These are phyloP conservation scores for Teratosphaeriaceae sp. DNA, from an alignment of 2,329 filamentous ascomycete species.

Conservation along the genomic window DNA sequence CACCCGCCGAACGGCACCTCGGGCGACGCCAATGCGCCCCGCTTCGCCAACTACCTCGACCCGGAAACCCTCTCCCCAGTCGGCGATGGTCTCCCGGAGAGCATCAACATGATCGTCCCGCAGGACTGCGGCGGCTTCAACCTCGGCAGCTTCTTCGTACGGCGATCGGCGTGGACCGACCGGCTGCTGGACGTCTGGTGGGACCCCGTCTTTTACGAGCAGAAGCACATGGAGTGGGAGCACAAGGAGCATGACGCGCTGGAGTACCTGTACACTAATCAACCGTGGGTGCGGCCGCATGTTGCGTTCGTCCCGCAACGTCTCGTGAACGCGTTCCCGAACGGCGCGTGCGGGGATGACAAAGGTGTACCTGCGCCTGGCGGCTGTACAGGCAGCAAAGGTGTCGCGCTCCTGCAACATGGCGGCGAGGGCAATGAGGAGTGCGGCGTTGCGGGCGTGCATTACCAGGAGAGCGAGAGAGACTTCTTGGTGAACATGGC, in stretches of 20 bases:
- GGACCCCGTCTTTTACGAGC: slow-evolving; percentile 96
- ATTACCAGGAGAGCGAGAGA: slow-evolving; percentile 77
- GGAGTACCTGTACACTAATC: slow-evolving; percentile 82
- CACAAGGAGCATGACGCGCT: slow-evolving; percentile 97
- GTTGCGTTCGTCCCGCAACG: slow-evolving; percentile 86
- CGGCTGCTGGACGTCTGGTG: slow-evolving; percentile 93
- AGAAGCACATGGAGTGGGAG: slow-evolving; percentile 98
- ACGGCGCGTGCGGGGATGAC: slow-evolving; percentile 76
- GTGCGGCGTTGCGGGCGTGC: slow-evolving; percentile 47
- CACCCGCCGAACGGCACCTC: slow-evolving; percentile 60
- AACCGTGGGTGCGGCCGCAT: slow-evolving; percentile 87
- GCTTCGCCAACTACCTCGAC: slow-evolving; percentile 59
- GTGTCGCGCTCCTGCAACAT: slow-evolving; percentile 5
- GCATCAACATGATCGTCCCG: slow-evolving; percentile 79
- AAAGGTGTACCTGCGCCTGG: slow-evolving; percentile 56
- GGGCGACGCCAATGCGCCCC: slow-evolving; percentile 36
- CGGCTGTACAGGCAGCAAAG: no score
- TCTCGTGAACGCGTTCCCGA: slow-evolving; percentile 89
- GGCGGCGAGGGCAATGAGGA: slow-evolving; percentile 15
- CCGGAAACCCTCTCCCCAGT: slow-evolving; percentile 61
- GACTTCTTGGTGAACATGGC: slow-evolving; percentile 99
- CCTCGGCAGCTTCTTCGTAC: slow-evolving; percentile 88
- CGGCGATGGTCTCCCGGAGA: slow-evolving; percentile 70
- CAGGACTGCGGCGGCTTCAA: slow-evolving; percentile 98
- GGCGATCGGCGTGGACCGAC: slow-evolving; percentile 81